These are phyloP conservation scores for Rhodamnia rubescens DNA, from an alignment of 345 rosid species.

Conservation along the genomic window DNA sequence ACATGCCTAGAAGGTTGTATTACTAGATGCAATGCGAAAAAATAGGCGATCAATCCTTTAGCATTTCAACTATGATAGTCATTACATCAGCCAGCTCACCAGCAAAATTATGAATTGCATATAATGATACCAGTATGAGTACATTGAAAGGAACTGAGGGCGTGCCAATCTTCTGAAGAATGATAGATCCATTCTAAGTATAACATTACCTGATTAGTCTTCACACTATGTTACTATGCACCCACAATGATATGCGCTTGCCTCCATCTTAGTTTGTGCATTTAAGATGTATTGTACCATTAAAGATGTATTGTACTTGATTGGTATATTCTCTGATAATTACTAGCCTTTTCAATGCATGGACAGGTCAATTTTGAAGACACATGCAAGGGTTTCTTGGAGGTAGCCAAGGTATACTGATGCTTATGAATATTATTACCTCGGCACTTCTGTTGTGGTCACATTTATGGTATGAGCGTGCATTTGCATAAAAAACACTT, in stretches of 20 bases:
- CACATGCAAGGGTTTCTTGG: slow-evolving; percentile 95
- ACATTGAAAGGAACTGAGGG: neutral
- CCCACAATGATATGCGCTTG: neutral
- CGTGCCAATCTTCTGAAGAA: neutral
- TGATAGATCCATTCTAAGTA: neutral
- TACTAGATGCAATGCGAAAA: neutral
- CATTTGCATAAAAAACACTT: neutral
- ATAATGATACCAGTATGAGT: neutral
- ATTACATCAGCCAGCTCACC: neutral
- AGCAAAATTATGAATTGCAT: neutral
- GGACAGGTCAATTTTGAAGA: slow-evolving; percentile 92
- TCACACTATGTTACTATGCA: neutral
- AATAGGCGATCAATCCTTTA: neutral
- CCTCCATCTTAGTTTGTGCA: neutral
- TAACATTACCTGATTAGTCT: neutral
- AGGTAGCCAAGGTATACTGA: slow-evolving; percentile 78
- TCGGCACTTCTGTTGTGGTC: neutral
- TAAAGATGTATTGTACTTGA: neutral
- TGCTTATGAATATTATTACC: neutral
- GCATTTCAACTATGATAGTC: neutral
- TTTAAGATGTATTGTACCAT: neutral
- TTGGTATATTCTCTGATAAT: neutral
- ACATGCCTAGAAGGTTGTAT: neutral
- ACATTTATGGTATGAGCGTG: neutral
- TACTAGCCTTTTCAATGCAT: neutral